phyloP scores from a whole-genome alignment of 2,329 filamentous ascomycete genomes.

The Ophiostoma sp. region DNA sequence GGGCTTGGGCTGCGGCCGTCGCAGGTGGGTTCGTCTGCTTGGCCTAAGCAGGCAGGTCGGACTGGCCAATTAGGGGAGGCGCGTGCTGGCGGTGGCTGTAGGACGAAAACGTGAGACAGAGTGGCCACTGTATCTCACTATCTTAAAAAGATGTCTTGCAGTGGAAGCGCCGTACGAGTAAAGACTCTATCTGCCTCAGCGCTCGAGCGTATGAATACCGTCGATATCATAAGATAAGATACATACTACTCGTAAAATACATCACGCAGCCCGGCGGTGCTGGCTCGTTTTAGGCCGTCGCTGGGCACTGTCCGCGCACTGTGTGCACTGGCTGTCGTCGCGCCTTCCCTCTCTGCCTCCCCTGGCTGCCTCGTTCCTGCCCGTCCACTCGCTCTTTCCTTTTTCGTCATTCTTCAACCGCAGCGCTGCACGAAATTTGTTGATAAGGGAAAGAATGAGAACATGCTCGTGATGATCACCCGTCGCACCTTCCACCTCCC shows the following conservation, averaged over 20 bases:
- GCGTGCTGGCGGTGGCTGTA: not conserved
- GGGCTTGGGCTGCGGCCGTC: slow-evolving; percentile 15
- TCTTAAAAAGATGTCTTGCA: not conserved
- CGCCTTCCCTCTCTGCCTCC: not conserved
- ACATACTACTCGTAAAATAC: no score
- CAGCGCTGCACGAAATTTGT: not conserved
- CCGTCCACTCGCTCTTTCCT: not conserved
- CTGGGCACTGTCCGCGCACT: not conserved
- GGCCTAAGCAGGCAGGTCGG: slow-evolving; percentile 16
- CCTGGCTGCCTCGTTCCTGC: not conserved
- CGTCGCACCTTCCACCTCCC: not conserved
- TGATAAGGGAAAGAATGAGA: not conserved
- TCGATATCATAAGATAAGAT: no score
- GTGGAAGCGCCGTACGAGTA: not conserved
- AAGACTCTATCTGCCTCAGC: no score
- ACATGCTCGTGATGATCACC: not conserved
- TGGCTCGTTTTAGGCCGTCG: not conserved
- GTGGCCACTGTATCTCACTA: no score
- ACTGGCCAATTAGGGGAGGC: slow-evolving; percentile 17
- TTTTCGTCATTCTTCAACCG: slow-evolving; percentile 2
- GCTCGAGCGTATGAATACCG: no score
- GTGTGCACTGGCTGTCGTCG: not conserved
- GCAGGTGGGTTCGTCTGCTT: slow-evolving; percentile 13
- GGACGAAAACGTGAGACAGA: not conserved
- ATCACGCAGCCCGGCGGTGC: not conserved